Percentiles rank a stretch among this genome's conserved stretches.
These are phyloP conservation scores for Paracoccidioides lutzii DNA, from an alignment of 2,329 filamentous ascomycete genomes.

Conservation along the genomic window DNA sequence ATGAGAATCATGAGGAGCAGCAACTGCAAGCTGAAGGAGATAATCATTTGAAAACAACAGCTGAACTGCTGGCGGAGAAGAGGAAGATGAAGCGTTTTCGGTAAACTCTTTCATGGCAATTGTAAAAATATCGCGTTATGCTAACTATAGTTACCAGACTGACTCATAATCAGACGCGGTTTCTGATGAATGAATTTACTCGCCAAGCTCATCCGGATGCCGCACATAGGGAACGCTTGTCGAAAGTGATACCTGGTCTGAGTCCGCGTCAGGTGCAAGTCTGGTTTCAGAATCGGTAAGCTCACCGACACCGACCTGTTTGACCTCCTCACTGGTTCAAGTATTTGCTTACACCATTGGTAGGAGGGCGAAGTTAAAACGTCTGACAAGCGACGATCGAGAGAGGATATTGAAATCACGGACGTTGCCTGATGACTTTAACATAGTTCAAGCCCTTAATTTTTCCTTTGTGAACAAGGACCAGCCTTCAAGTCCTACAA, in stretches of 20 bases:
- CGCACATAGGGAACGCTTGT: slow-evolving; percentile 73
- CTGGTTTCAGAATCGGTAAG: slow-evolving; percentile 95
- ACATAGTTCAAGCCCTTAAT: slow-evolving; percentile 47
- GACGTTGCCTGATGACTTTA: slow-evolving; percentile 47
- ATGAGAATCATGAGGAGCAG: slow-evolving; percentile 3
- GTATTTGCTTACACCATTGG: not conserved
- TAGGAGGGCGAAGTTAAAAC: slow-evolving; percentile 50
- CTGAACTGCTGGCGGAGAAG: slow-evolving; percentile 22
- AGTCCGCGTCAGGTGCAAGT: slow-evolving; percentile 91
- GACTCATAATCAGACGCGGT: slow-evolving; percentile 93
- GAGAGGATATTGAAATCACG: slow-evolving; percentile 49
- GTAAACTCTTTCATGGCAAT: slow-evolving; percentile 15
- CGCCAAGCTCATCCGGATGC: slow-evolving; percentile 91
- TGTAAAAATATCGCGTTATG: not conserved
- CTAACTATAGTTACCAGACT: slow-evolving; percentile 42
- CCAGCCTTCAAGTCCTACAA: slow-evolving; percentile 36
- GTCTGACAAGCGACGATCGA: slow-evolving; percentile 47
- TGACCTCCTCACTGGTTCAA: not conserved
- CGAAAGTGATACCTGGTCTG: slow-evolving; percentile 78
- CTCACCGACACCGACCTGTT: slow-evolving; percentile 2
- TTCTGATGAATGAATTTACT: slow-evolving; percentile 92
- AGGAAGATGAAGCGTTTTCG: slow-evolving; percentile 34
- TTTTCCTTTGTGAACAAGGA: slow-evolving; percentile 37
- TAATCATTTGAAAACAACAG: slow-evolving; percentile 17
- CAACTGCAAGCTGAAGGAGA: slow-evolving; percentile 17